Evolutionary conservation across 306 rosid species (phyloP), one percentile per base, ranked within the genome.

Genomic region (Echinosophora koreensis): DNA sequence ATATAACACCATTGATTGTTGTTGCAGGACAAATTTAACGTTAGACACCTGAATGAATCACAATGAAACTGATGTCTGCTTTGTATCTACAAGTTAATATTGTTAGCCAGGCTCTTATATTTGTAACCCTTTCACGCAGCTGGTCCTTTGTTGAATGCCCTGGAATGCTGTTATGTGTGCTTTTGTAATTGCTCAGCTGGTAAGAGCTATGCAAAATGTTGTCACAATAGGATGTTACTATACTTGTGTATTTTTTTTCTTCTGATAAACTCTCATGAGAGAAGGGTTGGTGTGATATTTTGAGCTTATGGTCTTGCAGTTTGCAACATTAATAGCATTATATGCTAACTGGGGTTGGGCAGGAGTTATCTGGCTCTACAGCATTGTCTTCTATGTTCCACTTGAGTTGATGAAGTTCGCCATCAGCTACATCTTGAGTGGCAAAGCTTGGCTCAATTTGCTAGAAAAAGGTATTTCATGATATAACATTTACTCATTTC

Each of bases 311-410:
- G 15, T 69, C 2, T 78, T 72, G 72, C 89, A 95, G 98, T 17
- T 95, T 80, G 98, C 97, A 15, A 95, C 98, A 59, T 3, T 95
- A 18, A 18, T 95, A 65, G 96, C 97, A 54, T 97, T 95, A 10
- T 95, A 95, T 84, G 98, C 98, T 34, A 50, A 90, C 59, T 95
- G 98, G 98, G 97, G 97, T 74, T 95, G 98, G 98, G 98, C 98
- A 32, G 98, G 97, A 76, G 97, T 95, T 58, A 83, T 95, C 64
- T 95, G 99, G 99, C 66, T 95, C 71, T 95, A 95, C 81, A 95
- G 97, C 46, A 2, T 92, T 81, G 81, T 95, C 52, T 87, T 87
- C 88, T 95, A 95, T 69, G 17, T 90, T 69, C 99, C 97, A 27
- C 97, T 95, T n/a, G 99, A 95, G 76, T 0, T 90, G 0, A 39